Evolutionary conservation across 164 flowering plant genomes (phyloP).

Genomic region (Magnolia sinica): DNA sequence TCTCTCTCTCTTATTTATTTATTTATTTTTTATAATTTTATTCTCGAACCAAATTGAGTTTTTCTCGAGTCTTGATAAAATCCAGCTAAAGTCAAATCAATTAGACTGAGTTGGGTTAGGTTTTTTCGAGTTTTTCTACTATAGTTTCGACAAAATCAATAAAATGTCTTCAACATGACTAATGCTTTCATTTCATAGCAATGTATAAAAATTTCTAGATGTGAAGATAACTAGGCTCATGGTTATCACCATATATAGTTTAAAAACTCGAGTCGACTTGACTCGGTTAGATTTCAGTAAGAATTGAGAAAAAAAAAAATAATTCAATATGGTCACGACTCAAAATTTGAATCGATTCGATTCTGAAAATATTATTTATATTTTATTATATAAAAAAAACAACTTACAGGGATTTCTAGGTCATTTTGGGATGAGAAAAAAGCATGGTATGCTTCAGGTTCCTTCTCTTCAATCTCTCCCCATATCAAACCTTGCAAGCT

Average conservation of each 20-base stretch:
- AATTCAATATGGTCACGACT: background rate
- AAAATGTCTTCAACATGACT: no score
- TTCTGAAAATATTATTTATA: background rate
- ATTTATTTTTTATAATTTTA: no score
- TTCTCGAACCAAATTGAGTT: no score
- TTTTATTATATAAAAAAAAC: background rate
- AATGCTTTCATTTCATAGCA: no score
- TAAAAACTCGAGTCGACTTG: background rate
- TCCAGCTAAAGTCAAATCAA: no score
- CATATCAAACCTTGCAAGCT: slow-evolving; percentile 27
- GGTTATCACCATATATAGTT: background rate
- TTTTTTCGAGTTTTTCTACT: no score
- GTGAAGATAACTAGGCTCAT: background rate
- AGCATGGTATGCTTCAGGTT: slow-evolving; percentile 31
- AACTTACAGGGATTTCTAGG: slow-evolving; percentile 26
- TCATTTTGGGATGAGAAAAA: slow-evolving; percentile 26
- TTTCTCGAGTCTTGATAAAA: no score
- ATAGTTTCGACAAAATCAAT: no score
- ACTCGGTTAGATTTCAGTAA: background rate
- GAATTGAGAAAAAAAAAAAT: no score
- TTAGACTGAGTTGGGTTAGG: no score
- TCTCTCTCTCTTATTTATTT: no score
- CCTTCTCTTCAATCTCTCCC: slow-evolving; percentile 29
- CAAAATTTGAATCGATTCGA: background rate
- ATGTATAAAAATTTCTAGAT: no score